A percentile compares a stretch with the other conserved stretches of the same genome.
These are phyloP conservation scores for Dothiorella sarmentorum DNA, from an alignment of 2,329 filamentous ascomycete species.

Conservation along the genomic window DNA sequence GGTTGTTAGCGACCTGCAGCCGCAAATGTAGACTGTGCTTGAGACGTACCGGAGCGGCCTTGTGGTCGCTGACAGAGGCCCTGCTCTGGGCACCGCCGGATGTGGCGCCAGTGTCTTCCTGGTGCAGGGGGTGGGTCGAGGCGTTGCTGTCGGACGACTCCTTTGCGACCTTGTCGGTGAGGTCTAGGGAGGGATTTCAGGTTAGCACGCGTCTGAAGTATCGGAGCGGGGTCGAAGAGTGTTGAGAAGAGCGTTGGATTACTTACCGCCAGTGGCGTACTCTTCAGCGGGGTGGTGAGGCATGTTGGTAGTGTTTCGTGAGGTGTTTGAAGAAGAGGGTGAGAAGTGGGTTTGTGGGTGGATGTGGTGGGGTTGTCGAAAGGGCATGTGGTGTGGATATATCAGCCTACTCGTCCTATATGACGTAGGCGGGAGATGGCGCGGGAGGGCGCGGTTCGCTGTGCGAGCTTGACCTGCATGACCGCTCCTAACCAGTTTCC, in stretches of 20 bases:
- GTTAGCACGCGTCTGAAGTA: background rate
- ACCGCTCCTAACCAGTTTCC: background rate
- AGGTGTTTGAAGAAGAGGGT: background rate
- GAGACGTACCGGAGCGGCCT: conserved; percentile 40
- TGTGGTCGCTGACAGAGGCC: conserved; percentile 35
- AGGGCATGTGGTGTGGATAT: background rate
- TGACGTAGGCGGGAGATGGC: background rate
- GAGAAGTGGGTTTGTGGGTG: background rate
- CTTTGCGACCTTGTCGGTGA: conserved; percentile 46
- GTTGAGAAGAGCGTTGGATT: background rate
- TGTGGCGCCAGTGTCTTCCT: conserved; percentile 31
- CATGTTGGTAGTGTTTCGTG: conserved; percentile 31
- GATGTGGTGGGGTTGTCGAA: background rate
- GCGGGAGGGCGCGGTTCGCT: background rate
- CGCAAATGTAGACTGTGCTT: no score
- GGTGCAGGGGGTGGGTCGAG: conserved; percentile 32
- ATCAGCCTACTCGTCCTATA: conserved; percentile 5
- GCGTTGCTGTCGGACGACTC: conserved; percentile 44
- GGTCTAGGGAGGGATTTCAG: conserved; percentile 28
- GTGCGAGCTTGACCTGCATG: conserved; percentile 8
- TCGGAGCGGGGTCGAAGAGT: background rate
- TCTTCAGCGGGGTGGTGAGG: conserved; percentile 43
- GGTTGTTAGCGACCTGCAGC: background rate
- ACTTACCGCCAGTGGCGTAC: conserved; percentile 38
- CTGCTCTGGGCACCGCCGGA: conserved; percentile 29